These are phyloP conservation scores for Candida verbasci DNA, from an alignment of 805 yeast genomes.

Conservation along the genomic window DNA sequence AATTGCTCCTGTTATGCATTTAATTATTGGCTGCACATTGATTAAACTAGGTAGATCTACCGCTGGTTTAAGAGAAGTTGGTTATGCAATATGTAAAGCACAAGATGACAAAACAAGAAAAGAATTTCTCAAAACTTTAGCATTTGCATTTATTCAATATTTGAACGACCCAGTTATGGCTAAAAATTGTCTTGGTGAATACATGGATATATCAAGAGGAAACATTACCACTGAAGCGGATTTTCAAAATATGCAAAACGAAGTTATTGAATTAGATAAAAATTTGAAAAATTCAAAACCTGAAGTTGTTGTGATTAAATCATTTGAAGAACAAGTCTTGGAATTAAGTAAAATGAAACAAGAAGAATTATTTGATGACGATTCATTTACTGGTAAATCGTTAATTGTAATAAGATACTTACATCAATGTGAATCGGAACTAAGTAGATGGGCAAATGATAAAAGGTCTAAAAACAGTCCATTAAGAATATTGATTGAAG, in stretches of 20 bases:
- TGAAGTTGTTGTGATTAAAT: not conserved
- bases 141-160: not conserved
- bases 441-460: constrained; percentile 4
- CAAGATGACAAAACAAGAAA: not conserved
- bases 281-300: not conserved
- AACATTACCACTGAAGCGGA: not conserved
- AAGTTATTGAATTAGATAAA: constrained; percentile 3
- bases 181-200: constrained; percentile 6
- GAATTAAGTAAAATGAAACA: not conserved
- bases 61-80: constrained; percentile 4
- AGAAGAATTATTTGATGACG: not conserved
- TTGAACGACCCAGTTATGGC: constrained; percentile 1
- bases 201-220: constrained; percentile 3
- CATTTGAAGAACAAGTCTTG: constrained; percentile 4
- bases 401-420: constrained; percentile 1
- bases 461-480: not conserved
- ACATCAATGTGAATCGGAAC: not conserved
- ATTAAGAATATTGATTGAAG: constrained; percentile 3
- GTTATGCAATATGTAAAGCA: constrained; percentile 5
- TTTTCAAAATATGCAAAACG: constrained; percentile 1
- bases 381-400: constrained; percentile 5
- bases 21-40: constrained; percentile 3
- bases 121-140: constrained; percentile 4
- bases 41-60: constrained; percentile 5
- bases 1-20: not conserved